These are phyloP conservation scores for Talaromyces stipitatus DNA, from an alignment of 495 filamentous ascomycete species.

Conservation along the genomic window DNA sequence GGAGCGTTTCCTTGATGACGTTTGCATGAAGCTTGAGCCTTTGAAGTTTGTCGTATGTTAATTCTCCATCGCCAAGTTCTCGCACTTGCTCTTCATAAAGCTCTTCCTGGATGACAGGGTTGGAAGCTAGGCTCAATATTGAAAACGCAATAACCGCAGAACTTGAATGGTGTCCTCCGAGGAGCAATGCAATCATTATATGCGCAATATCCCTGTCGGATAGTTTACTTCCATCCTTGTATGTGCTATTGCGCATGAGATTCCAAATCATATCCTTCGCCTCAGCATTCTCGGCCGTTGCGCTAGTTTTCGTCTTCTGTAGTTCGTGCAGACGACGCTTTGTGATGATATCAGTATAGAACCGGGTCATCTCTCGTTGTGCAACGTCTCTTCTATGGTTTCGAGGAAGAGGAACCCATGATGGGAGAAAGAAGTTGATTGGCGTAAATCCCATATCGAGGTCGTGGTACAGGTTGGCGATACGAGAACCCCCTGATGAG, in stretches of 20 bases:
- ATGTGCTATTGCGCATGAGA: slow-evolving; percentile 49
- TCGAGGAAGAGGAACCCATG: slow-evolving; percentile 27
- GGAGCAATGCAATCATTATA: slow-evolving; percentile 62
- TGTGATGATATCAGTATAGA: slow-evolving; percentile 54
- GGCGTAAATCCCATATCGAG: slow-evolving; percentile 45
- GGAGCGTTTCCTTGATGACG: slow-evolving; percentile 38
- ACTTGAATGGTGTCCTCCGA: slow-evolving; percentile 58
- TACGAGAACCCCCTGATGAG: slow-evolving; percentile 38
- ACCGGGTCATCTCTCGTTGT: slow-evolving; percentile 47
- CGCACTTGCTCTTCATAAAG: slow-evolving; percentile 46
- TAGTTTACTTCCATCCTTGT: slow-evolving; percentile 55
- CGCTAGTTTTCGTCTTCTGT: background rate
- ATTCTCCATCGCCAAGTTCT: slow-evolving; percentile 12
- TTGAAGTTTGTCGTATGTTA: slow-evolving; percentile 38
- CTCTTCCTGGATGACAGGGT: slow-evolving; percentile 50
- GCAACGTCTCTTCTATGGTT: slow-evolving; percentile 54
- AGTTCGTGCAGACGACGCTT: slow-evolving; percentile 32
- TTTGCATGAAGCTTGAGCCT: slow-evolving; percentile 40
- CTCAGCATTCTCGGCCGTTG: slow-evolving; percentile 22
- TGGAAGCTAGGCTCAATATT: slow-evolving; percentile 51
- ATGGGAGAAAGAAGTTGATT: slow-evolving; percentile 4
- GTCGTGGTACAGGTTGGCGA: slow-evolving; percentile 58
- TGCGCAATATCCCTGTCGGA: slow-evolving; percentile 56
- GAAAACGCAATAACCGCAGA: slow-evolving; percentile 52
- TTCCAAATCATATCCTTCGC: slow-evolving; percentile 64